Evolutionary conservation across 1,284 basidiomycete genomes (phyloP).

Genomic region (Xerocomus nothofagi): DNA sequence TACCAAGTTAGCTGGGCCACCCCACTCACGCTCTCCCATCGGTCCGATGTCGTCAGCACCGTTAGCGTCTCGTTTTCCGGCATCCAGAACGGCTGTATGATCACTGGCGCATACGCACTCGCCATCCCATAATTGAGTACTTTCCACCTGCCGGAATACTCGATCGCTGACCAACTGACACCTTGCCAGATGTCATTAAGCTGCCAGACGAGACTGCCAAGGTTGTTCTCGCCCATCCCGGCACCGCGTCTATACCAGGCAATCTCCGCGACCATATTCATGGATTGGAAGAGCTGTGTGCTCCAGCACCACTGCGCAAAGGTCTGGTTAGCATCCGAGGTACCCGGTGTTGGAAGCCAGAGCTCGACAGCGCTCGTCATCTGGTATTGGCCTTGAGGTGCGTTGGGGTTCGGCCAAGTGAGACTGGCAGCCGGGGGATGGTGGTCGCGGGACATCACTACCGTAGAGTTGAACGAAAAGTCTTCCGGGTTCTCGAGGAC

Average conservation of each 20-base stretch:
- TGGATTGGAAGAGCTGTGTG: constrained; percentile 56
- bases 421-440: constrained; percentile 58
- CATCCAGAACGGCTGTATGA: constrained; percentile 57
- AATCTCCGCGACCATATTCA: constrained; percentile 59
- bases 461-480: constrained; percentile 60
- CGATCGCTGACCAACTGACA: constrained; percentile 58
- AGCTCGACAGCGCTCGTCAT: constrained; percentile 52
- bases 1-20: constrained; percentile 57
- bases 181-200: constrained; percentile 71
- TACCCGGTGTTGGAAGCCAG: constrained; percentile 56
- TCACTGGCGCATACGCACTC: constrained; percentile 48
- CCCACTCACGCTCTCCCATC: constrained; percentile 50
- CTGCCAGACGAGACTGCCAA: constrained; percentile 63
- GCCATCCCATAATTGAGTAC: constrained; percentile 55
- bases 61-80: constrained; percentile 49
- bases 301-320: constrained; percentile 65
- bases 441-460: constrained; percentile 59
- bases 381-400: constrained; percentile 52
- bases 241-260: constrained; percentile 61
- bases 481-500: constrained; percentile 51
- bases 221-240: constrained; percentile 56
- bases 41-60: constrained; percentile 51
- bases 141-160: constrained; percentile 66
- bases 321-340: constrained; percentile 52
- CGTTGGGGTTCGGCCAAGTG: constrained; percentile 59